Base-by-base conservation (phyloP, 2,329 filamentous ascomycete species). In the Claviceps paspali region DNA sequence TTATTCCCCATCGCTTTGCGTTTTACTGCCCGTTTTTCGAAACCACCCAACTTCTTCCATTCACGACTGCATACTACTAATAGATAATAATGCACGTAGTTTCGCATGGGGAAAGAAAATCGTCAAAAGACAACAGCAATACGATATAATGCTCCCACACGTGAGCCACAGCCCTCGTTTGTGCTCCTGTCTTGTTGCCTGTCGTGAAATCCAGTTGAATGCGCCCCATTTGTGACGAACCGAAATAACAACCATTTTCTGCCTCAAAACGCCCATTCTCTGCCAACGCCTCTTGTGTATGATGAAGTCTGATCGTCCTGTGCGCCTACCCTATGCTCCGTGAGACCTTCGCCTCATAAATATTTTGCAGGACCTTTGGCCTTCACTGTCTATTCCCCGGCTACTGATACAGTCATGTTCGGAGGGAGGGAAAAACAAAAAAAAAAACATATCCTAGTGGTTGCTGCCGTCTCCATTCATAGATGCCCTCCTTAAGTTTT, bases 401-500 rank as follows among this genome's bases (percentile, higher is more conserved):
- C 18, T 33, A 31, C 9, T 26, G 11, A 19, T 37, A 40, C 35
- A 34, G 2, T 10, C 18, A 28, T 14, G 6, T 34, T n/a, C n/a
- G n/a, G 11, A 18, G 22, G 18, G 14, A 23, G 15, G 19, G 21
- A 15, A 21, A 30, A 21, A 8, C 5, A 8, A 22, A 22, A 8
- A 22, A 24, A 24, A 33, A 6, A 9, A 23, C 7, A 28, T 2
- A n/a, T 5, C 8, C 8, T 15, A 36, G 27, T 22, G 5, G 19
- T 12, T 26, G 19, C 10, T 15, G 6, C 15, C 34, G 15, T 33
- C 24, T 15, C 35, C 38, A 14, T 38, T 43, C 35, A 38, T 32
- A 11, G 55, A 57, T 8, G 60, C 62, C 35, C 62, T 57, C 29
- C 62, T 61, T 11, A 73, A 52, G 43, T 70, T 69, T 30, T 52